Percentiles rank a stretch among this genome's conserved stretches.
These are phyloP conservation scores for Beta macrorhiza DNA, from an alignment of 179 eudicot genomes.

Conservation along the genomic window DNA sequence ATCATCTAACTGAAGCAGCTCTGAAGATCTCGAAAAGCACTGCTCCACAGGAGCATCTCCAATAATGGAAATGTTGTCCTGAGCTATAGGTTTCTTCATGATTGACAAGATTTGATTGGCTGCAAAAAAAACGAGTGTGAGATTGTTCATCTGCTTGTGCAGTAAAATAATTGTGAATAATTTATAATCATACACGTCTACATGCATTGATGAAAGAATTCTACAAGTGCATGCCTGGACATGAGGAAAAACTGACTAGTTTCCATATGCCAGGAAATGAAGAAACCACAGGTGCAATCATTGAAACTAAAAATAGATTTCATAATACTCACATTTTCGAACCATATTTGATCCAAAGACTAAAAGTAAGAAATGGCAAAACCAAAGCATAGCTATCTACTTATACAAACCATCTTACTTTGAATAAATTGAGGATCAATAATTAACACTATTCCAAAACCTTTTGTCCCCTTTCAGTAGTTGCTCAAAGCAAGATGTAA, in stretches of 20 bases:
- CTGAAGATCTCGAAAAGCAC: constrained; percentile 33
- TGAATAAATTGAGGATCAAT: neutral
- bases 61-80: constrained; percentile 22
- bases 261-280: neutral
- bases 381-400: neutral
- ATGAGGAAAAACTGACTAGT: neutral
- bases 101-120: constrained; percentile 65
- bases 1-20: constrained; percentile 23
- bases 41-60: constrained; percentile 33
- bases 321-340: neutral
- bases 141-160: constrained; percentile 4
- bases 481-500: neutral
- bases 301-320: neutral
- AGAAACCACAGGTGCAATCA: neutral
- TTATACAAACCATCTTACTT: neutral
- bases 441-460: neutral
- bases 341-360: neutral
- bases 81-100: constrained; percentile 54
- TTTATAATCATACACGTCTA: neutral
- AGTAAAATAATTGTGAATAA: neutral
- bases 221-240: constrained; percentile 2
- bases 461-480: neutral
- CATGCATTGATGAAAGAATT: neutral
- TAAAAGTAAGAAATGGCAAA: neutral
- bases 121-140: constrained; percentile 33